Base-by-base conservation (phyloP, 1,284 basidiomycete genomes). In the Anthracocystis setariae region DNA sequence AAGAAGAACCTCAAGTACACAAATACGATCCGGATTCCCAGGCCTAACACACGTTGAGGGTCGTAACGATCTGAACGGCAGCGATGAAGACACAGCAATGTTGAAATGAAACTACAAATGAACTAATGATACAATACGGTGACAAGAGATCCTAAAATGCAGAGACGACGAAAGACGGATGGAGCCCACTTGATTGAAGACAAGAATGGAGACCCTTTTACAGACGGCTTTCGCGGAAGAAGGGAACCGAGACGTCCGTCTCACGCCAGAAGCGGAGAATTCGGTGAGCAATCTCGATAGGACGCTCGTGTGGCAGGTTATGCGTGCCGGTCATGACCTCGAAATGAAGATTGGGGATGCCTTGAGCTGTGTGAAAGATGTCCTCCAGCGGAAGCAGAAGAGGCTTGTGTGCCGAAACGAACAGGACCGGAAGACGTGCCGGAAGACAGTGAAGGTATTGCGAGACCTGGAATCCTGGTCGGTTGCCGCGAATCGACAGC, bases 321-420 rank as follows among this genome's bases (percentile, higher is more conserved):
- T 71, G 68, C 18, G 58, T 66, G 50, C 68, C 63, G n/a, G 53
- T 63, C 58, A 71, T 61, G 42, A 63, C 59, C 47, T 71, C 68
- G 32, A 71, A 71, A 46, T 66, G 62, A 23, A 66, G 59, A 21
- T 65, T 66, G 32, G 63, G 62, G 27, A 65, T 66, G 20, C 58
- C 45, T n/a, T 66, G 62, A 18, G 68, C 68, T 0, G 55, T 62
- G 54, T 65, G 63, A 50, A 61, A 62, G 45, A 71, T 56, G 44
- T 71, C 63, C 42, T 66, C 68, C 18, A 71, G 59, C 0, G 59
- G 68, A 5, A 66, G 55, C 1, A 71, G 51, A 4, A 71, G 48
- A 2, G 68, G 68, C 45, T 63, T 66, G 68, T 65, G 63, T 9
- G 62, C 62, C n/a, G 63, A 66, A 32, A 71, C 55, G 24, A 62